Evolutionary conservation across 2,329 filamentous ascomycete genomes (phyloP), one percentile per base, ranked within the genome.

Genomic region (Fusarium buharicum): DNA sequence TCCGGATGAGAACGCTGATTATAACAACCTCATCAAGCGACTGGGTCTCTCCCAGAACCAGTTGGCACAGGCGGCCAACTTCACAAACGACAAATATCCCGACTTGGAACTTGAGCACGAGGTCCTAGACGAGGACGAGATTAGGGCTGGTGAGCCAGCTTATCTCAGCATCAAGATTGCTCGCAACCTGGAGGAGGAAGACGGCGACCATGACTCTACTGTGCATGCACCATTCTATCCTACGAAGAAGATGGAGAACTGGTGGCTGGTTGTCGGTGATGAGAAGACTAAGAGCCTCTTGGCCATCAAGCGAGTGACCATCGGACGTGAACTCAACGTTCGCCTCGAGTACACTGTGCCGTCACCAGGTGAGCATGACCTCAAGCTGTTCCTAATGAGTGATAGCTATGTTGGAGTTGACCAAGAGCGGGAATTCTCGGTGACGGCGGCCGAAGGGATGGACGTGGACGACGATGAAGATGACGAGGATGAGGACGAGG

Each of bases 171-270:
- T 99, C 69, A 90, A 89, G 73, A 90, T 99, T 62, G 88, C 92
- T 69, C 90, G 95, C 28, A 93, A 96, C 70, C 79, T 94, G 6
- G 86, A 89, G 49, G 86, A 87, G 49, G 81, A 82, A 12, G 81
- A 85, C 18, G 65, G 62, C 13, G 89, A 91, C 64, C 85, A 90
- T 14, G 92, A 97, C 74, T 86, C 90, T 2, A 89, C 88, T 2
- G 96, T 98, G 3, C 93, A 98, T 74, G 93, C 94, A 47, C 95
- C 95, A 0, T 99, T 98, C 82, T 99, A 95, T 74, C 93, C 95
- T 1, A 82, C 77, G 45, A 90, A 90, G 76, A 99, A 99, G 84
- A 90, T 92, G 81, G 95, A 99, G 83, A 97, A 95, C 74, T 99
- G 93, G 93, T 99, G 95, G 95, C 80, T 99, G 52, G 92, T 99